Evolutionary conservation across 768 basidiomycete species (phyloP).

Genomic region (Suillus subaureus): DNA sequence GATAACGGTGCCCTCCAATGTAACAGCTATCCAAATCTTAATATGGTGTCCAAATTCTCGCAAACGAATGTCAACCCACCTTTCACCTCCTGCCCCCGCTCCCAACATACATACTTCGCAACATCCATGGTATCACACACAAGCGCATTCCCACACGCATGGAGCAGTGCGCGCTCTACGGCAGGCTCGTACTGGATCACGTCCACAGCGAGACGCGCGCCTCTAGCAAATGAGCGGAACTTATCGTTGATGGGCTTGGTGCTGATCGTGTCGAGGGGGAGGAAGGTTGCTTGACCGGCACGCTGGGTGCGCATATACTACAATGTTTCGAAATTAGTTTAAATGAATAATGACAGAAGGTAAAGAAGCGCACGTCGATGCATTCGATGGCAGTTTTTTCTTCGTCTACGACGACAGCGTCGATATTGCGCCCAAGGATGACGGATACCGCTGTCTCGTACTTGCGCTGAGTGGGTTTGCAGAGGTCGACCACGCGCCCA

Average conservation of each 20-base stretch:
- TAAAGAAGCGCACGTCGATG: slow-evolving; percentile 62
- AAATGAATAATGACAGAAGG: not conserved
- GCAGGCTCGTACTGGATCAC: slow-evolving; percentile 81
- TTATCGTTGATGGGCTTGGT: slow-evolving; percentile 94
- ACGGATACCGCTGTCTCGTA: slow-evolving; percentile 92
- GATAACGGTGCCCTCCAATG: slow-evolving; percentile 93
- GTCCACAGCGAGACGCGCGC: slow-evolving; percentile 83
- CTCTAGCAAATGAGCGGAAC: slow-evolving; percentile 88
- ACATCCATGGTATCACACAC: slow-evolving; percentile 97
- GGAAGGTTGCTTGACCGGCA: slow-evolving; percentile 94
- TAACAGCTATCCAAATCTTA: slow-evolving; percentile 62
- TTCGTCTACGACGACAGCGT: slow-evolving; percentile 94
- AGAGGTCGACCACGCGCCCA: slow-evolving; percentile 90
- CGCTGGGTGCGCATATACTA: slow-evolving; percentile 96
- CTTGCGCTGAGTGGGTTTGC: slow-evolving; percentile 90
- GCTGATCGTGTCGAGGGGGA: slow-evolving; percentile 95
- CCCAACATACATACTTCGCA: slow-evolving; percentile 88
- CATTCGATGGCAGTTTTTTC: slow-evolving; percentile 98
- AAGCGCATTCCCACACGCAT: slow-evolving; percentile 92
- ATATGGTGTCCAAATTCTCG: not conserved
- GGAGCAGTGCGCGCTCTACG: slow-evolving; percentile 93
- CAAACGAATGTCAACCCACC: slow-evolving; percentile 49
- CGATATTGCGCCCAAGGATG: slow-evolving; percentile 91
- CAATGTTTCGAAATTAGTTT: slow-evolving; percentile 4
- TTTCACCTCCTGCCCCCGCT: slow-evolving; percentile 95